phyloP scores from a whole-genome alignment of 2,329 filamentous ascomycete species.

The Aspergillaceae sp. region DNA sequence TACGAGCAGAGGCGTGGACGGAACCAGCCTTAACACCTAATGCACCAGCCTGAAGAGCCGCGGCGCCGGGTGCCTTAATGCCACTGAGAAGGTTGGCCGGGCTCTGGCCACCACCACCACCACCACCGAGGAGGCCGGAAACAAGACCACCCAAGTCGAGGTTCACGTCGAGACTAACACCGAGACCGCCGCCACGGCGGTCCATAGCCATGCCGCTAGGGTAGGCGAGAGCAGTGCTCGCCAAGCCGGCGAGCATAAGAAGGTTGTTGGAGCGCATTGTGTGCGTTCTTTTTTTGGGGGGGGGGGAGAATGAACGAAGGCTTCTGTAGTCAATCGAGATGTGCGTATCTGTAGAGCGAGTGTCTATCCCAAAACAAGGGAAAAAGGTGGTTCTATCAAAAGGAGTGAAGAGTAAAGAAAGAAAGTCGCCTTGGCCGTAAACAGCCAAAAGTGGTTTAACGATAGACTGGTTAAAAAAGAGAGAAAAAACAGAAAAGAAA shows the following conservation, averaged over 20 bases:
- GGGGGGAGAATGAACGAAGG: constrained; percentile 3
- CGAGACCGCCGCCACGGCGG: constrained; percentile 18
- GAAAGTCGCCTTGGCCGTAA: constrained; percentile 5
- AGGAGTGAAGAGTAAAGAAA: constrained; percentile 8
- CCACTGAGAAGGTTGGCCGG: constrained; percentile 18
- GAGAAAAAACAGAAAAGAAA: constrained; percentile 14
- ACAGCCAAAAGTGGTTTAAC: constrained; percentile 19
- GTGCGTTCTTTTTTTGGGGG: not conserved
- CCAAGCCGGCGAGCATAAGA: constrained; percentile 26
- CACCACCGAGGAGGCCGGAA: constrained; percentile 16
- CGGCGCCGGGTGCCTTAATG: constrained; percentile 26
- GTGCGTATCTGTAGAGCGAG: not conserved
- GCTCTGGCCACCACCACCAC: constrained; percentile 11
- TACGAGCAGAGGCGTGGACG: constrained; percentile 20
- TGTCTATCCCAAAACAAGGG: not conserved
- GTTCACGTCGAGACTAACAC: constrained; percentile 9
- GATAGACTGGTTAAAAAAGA: constrained; percentile 23
- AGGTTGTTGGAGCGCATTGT: constrained; percentile 19
- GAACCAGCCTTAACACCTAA: constrained; percentile 24
- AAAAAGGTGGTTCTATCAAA: constrained; percentile 9
- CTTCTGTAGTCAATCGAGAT: constrained; percentile 3
- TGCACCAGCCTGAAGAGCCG: constrained; percentile 28
- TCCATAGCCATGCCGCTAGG: constrained; percentile 20
- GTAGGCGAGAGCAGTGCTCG: constrained; percentile 23
- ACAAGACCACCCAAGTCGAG: constrained; percentile 17